Percentiles rank a stretch among this genome's conserved stretches.
These are phyloP conservation scores for Cinchona pubescens DNA, from an alignment of 257 asterid genomes.

Conservation along the genomic window DNA sequence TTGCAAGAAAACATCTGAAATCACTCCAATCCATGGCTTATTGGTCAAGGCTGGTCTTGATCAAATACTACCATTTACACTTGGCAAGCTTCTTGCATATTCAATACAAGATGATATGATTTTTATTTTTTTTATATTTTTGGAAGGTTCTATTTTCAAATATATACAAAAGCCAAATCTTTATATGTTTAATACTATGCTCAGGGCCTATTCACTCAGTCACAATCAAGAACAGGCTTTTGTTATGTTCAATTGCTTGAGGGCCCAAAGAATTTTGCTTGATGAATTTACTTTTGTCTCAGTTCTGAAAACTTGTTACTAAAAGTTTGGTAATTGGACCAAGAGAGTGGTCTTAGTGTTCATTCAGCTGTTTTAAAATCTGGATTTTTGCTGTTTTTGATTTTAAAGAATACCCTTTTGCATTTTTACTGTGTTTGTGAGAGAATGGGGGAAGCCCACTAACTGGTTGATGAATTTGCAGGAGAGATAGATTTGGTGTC, in stretches of 20 bases:
- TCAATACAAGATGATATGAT: constrained; percentile 40
- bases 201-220: constrained; percentile 47
- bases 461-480: constrained; percentile 51
- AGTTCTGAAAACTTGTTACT: constrained; percentile 50
- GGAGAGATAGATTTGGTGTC: constrained; percentile 44
- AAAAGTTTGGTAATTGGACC: constrained; percentile 27
- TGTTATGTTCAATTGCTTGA: constrained; percentile 48
- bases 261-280: constrained; percentile 27
- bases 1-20: constrained; percentile 38
- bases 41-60: constrained; percentile 59
- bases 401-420: constrained; percentile 53
- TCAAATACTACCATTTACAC: constrained; percentile 39
- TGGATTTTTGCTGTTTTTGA: constrained; percentile 47
- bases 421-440: constrained; percentile 51
- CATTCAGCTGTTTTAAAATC: constrained; percentile 44
- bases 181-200: constrained; percentile 54
- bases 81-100: constrained; percentile 63
- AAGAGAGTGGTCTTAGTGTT: constrained; percentile 37
- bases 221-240: constrained; percentile 35
- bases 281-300: constrained; percentile 54
- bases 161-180: constrained; percentile 44
- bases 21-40: constrained; percentile 52
- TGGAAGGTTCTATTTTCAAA: constrained; percentile 47
- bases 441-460: constrained; percentile 43
- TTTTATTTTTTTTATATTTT: no score